Evolutionary conservation across 2,329 filamentous ascomycete species (phyloP).

Genomic region (Neocatenulostroma microsporum): DNA sequence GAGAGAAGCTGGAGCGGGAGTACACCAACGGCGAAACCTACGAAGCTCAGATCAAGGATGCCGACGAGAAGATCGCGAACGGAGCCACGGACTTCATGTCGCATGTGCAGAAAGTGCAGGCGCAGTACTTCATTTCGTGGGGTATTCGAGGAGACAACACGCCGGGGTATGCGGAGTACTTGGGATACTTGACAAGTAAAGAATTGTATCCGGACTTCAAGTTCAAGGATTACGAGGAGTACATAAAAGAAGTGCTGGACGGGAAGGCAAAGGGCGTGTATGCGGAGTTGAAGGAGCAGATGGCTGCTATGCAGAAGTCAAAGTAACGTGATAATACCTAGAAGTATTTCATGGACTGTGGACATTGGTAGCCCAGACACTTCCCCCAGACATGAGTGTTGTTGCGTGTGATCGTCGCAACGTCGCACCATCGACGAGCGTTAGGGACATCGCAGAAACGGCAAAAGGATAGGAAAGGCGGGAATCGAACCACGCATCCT

Average conservation of each 20-base stretch:
- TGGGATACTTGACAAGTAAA: conserved; percentile 42
- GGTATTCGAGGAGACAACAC: conserved; percentile 48
- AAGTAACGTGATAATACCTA: too few relatives aligned
- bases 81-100: conserved; percentile 23
- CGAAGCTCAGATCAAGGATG: conserved; percentile 28
- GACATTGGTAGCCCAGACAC: too few relatives aligned
- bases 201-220: conserved; percentile 49
- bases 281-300: too few relatives aligned
- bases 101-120: conserved; percentile 26
- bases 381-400: too few relatives aligned
- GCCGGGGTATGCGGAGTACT: conserved; percentile 46
- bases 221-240: conserved; percentile 34
- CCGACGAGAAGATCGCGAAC: conserved; percentile 29
- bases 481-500: too few relatives aligned
- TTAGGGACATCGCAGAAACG: too few relatives aligned
- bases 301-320: too few relatives aligned
- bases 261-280: too few relatives aligned
- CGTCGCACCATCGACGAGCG: too few relatives aligned
- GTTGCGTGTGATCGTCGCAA: too few relatives aligned
- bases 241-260: conserved; percentile 34
- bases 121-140: conserved; percentile 42
- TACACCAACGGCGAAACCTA: conserved; percentile 31
- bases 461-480: too few relatives aligned
- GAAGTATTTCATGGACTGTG: too few relatives aligned
- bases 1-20: conserved; percentile 36